Evolutionary conservation across 345 rosid species (phyloP), one percentile per base, ranked within the genome.

Genomic region (Eucalyptus pumila): DNA sequence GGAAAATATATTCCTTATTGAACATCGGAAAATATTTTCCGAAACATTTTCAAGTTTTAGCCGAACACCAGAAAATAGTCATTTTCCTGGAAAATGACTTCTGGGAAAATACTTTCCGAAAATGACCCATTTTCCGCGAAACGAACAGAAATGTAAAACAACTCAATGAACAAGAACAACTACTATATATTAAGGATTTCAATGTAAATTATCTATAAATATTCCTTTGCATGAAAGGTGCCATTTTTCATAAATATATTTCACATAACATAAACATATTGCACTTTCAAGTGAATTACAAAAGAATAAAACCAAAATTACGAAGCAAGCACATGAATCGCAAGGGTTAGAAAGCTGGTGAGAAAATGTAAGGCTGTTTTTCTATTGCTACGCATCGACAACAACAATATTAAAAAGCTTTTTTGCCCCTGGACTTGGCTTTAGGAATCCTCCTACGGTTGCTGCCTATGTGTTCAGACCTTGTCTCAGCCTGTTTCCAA

Each of bases 151-250:
- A 67, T 15, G 40, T 8, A 67, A 67, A 67, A 67, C 37, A 67
- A 67, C 8, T 15, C 1, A 4, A 14, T 67, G 80, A 67, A 32
- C 0, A n/a, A 15, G 21, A 65, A 65, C 0, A 65, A n/a, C 11
- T n/a, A 14, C 76, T 65, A 15, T 32, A 67, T 3, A 3, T 65
- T 67, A 8, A 0, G 19, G 9, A 32, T 67, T 65, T 67, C 11
- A 4, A 8, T 67, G 3, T 14, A 67, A 67, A 67, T 67, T 32
- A 15, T 7, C 23, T 14, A 67, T 15, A 67, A 4, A n/a, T 32
- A 67, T 0, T 67, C 80, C 23, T 67, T 8, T 67, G 6, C 4
- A 15, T 67, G 80, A n/a, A 32, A 67, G 0, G 7, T 6, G 0
- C n/a, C 2, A 30, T 30, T 62, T 62, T 62, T 30, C 16, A 1